These are phyloP conservation scores for Trametes elegans DNA, from an alignment of 768 basidiomycete genomes.

Conservation along the genomic window DNA sequence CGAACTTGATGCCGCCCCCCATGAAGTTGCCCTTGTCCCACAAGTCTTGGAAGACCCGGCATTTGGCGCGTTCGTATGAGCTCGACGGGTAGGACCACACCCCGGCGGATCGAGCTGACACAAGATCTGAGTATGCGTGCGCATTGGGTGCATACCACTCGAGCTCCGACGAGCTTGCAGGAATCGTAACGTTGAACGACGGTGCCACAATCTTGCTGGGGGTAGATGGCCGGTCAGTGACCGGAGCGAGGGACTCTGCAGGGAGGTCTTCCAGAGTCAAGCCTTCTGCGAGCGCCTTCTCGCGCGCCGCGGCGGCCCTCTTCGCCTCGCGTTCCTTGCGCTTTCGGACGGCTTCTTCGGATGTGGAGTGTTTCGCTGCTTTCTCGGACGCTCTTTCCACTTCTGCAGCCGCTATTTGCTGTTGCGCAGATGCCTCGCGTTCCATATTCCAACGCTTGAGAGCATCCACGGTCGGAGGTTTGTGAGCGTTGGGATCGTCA, in stretches of 20 bases:
- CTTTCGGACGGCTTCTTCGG: constrained; percentile 64
- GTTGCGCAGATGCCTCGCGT: constrained; percentile 43
- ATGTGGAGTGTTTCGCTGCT: constrained; percentile 25
- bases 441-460: constrained; percentile 53
- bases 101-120: constrained; percentile 59
- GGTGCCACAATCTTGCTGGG: constrained; percentile 14
- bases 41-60: constrained; percentile 74
- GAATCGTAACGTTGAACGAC: constrained; percentile 59
- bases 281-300: constrained; percentile 25
- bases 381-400: constrained; percentile 48
- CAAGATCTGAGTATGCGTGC: constrained; percentile 52
- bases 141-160: constrained; percentile 62
- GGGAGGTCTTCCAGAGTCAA: constrained; percentile 1
- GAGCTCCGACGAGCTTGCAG: constrained; percentile 57
- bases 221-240: constrained; percentile 15
- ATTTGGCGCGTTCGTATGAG: constrained; percentile 66
- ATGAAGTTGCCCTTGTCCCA: constrained; percentile 86
- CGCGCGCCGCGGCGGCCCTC: constrained; percentile 28
- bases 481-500: constrained; percentile 64
- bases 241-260: neutral
- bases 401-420: constrained; percentile 49
- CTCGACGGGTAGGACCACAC: constrained; percentile 77
- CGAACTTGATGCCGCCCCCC: constrained; percentile 91
- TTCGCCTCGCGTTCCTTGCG: constrained; percentile 64
- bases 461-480: constrained; percentile 43